These are phyloP conservation scores for Ophiorrhiza pumila DNA, from an alignment of 257 asterid species.

Conservation along the genomic window DNA sequence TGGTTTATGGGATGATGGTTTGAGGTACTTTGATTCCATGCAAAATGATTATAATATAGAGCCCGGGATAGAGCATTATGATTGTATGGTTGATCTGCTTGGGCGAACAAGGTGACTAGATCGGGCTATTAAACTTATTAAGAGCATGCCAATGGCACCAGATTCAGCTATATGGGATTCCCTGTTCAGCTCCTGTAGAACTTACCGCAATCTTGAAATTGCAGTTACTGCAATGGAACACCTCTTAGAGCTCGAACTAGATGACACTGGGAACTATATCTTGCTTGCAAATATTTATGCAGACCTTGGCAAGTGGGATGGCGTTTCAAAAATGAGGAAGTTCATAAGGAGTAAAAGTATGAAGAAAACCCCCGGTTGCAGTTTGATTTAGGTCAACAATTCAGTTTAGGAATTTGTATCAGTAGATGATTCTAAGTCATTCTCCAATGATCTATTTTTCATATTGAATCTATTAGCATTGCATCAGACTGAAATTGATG, in stretches of 20 bases:
- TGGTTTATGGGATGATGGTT: conserved; percentile 55
- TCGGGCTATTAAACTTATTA: conserved; percentile 47
- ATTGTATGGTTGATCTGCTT: conserved; percentile 62
- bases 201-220: conserved; percentile 50
- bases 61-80: conserved; percentile 67
- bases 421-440: too few relatives aligned
- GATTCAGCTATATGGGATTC: conserved; percentile 80
- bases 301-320: too few relatives aligned
- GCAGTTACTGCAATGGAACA: conserved; percentile 56
- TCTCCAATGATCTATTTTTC: too few relatives aligned
- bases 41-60: conserved; percentile 33
- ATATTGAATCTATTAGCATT: too few relatives aligned
- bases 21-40: conserved; percentile 56
- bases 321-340: too few relatives aligned
- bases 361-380: conserved; percentile 60
- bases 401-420: conserved; percentile 60
- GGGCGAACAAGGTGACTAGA: conserved; percentile 59
- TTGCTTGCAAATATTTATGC: too few relatives aligned
- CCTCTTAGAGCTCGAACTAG: conserved; percentile 57
- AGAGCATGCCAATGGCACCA: conserved; percentile 53
- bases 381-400: conserved; percentile 51
- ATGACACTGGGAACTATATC: too few relatives aligned
- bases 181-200: conserved; percentile 61
- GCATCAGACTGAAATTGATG: too few relatives aligned
- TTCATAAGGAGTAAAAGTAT: conserved; percentile 51